phyloP scores from a whole-genome alignment of 441 rosid genomes.

The Corymbia citriodora region DNA sequence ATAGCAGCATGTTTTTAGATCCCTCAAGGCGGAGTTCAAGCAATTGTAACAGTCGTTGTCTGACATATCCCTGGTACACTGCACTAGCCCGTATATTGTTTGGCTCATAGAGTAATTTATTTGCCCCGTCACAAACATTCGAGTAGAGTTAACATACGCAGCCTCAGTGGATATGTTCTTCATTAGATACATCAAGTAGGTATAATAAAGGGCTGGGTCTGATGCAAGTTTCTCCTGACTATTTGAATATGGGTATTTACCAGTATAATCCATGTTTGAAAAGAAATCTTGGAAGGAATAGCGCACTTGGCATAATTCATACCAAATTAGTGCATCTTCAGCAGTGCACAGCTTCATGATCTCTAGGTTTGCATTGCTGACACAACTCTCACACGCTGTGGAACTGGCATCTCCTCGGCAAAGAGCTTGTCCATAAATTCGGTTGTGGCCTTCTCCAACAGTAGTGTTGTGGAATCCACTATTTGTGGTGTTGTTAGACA shows the following conservation, averaged over 20 bases:
- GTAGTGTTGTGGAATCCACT: constrained; percentile 11
- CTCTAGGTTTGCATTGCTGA: constrained; percentile 3
- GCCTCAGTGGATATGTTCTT: background rate
- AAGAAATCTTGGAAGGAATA: constrained; percentile 8
- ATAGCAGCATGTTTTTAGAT: background rate
- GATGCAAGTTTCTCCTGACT: background rate
- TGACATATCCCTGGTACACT: constrained; percentile 1
- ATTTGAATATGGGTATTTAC: constrained; percentile 3
- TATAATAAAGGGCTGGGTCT: background rate
- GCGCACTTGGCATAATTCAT: constrained; percentile 22
- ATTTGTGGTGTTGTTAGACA: constrained; percentile 6
- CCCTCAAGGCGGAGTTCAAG: background rate
- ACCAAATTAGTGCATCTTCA: constrained; percentile 16
- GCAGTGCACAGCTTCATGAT: constrained; percentile 1
- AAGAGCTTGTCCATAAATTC: constrained; percentile 20
- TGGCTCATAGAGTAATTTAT: background rate
- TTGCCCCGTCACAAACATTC: constrained; percentile 14
- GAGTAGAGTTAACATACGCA: background rate
- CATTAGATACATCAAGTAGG: background rate
- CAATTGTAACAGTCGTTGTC: background rate
- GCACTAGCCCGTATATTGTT: background rate
- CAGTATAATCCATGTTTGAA: background rate
- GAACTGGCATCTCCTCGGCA: constrained; percentile 25
- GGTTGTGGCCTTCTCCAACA: constrained; percentile 3
- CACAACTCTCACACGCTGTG: constrained; percentile 13